Evolutionary conservation across 768 basidiomycete genomes (phyloP).

Genomic region (Suillus subaureus): DNA sequence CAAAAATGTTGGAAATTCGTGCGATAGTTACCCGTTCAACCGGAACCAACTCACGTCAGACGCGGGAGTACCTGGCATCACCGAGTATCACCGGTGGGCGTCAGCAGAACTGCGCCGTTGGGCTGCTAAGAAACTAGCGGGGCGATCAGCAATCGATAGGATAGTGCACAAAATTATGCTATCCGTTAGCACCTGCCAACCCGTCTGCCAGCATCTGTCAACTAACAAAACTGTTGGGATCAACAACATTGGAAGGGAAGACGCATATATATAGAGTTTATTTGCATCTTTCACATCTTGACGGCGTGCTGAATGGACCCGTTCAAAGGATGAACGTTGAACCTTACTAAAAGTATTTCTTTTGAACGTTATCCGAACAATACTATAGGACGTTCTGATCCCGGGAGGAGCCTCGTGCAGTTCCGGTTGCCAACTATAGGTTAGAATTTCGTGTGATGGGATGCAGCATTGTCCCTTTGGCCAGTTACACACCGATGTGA

Average conservation of each 20-base stretch:
- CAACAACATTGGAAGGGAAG: background rate
- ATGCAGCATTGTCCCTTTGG: background rate
- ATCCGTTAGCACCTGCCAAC: background rate
- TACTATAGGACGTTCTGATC: background rate
- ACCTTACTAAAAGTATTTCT: constrained; percentile 3
- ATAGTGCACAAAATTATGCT: background rate
- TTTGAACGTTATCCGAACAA: background rate
- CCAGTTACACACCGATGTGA: background rate
- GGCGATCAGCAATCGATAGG: background rate
- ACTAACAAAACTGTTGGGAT: background rate
- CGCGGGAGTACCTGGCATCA: no score
- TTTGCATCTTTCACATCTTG: background rate
- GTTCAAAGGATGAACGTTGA: background rate
- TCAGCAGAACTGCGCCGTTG: no score
- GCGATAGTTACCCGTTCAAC: background rate
- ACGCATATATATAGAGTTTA: background rate
- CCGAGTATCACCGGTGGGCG: background rate
- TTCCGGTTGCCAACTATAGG: background rate
- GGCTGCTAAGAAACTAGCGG: background rate
- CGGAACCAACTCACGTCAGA: background rate
- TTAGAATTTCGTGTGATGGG: background rate
- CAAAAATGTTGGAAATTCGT: background rate
- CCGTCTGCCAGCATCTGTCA: background rate
- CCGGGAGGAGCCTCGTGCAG: background rate
- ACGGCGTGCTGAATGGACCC: background rate